These are phyloP conservation scores for Phytophthora crassamura DNA, from an alignment of 352 stramenopile genomes.

Conservation along the genomic window DNA sequence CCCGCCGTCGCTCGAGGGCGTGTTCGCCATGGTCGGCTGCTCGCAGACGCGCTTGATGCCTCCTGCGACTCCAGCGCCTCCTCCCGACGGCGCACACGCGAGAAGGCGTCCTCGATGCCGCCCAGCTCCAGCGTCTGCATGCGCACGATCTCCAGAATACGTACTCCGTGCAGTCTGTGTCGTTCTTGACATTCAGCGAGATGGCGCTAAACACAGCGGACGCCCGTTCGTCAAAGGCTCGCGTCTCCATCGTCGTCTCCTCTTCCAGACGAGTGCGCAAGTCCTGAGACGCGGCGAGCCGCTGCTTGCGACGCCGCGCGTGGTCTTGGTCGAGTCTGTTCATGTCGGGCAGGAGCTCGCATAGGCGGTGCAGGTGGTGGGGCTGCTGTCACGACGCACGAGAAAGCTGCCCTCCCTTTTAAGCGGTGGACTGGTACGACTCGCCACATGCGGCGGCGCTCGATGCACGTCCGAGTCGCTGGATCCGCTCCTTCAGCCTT, in stretches of 20 bases:
- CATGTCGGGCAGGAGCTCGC: slow-evolving; percentile 79
- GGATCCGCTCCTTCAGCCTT: slow-evolving; percentile 36
- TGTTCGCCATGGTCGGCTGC: slow-evolving; percentile 17
- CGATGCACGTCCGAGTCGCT: slow-evolving; percentile 35
- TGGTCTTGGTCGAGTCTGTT: slow-evolving; percentile 70
- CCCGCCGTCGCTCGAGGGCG: slow-evolving; percentile 22
- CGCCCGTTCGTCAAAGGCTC: slow-evolving; percentile 68
- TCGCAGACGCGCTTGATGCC: slow-evolving; percentile 20
- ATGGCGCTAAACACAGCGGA: slow-evolving; percentile 78
- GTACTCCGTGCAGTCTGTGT: slow-evolving; percentile 85
- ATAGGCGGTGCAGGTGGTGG: slow-evolving; percentile 73
- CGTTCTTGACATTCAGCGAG: slow-evolving; percentile 70
- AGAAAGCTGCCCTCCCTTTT: slow-evolving; percentile 70
- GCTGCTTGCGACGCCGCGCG: slow-evolving; percentile 43
- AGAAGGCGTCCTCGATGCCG: slow-evolving; percentile 78
- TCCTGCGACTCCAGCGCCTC: slow-evolving; percentile 47
- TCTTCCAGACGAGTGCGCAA: slow-evolving; percentile 16
- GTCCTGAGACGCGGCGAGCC: slow-evolving; percentile 35
- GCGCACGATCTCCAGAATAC: slow-evolving; percentile 78
- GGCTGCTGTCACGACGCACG: slow-evolving; percentile 66
- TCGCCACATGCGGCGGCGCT: slow-evolving; percentile 62
- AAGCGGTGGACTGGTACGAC: slow-evolving; percentile 60
- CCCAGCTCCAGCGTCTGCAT: slow-evolving; percentile 84
- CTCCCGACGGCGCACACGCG: slow-evolving; percentile 59
- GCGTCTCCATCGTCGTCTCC: slow-evolving; percentile 76